Percentiles rank a stretch among this genome's conserved stretches.
Conservation (phyloP, 1,284 basidiomycete species). For the Phylloporus sp. region DNA sequence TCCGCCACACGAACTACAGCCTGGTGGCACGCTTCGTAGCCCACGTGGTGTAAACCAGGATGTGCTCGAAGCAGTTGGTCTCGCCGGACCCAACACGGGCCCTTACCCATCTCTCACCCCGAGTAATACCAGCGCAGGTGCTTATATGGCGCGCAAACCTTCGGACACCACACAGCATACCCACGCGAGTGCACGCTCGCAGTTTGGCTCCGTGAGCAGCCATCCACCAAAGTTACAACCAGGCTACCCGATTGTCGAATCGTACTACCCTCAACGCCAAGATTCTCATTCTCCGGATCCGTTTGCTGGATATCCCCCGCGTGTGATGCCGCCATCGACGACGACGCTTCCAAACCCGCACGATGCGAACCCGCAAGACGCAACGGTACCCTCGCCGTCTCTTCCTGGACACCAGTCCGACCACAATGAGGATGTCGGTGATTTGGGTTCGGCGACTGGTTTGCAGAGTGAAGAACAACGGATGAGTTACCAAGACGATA, state of each 20-base stretch:
- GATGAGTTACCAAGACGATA: conserved; percentile 40
- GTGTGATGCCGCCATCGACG: conserved; percentile 25
- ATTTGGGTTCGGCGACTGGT: conserved; percentile 17
- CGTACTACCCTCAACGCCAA: conserved; percentile 31
- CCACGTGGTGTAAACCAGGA: conserved; percentile 34
- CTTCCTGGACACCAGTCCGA: conserved; percentile 23
- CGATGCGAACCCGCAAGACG: conserved; percentile 31
- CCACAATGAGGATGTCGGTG: conserved; percentile 18
- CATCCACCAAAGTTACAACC: conserved; percentile 31
- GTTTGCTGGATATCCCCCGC: conserved; percentile 36
- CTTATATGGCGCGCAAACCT: conserved; percentile 23
- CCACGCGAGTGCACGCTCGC: conserved; percentile 32
- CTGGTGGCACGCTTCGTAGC: conserved; percentile 21
- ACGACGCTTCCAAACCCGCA: conserved; percentile 39
- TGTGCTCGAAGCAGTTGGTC: conserved; percentile 39
- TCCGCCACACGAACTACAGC: conserved; percentile 22
- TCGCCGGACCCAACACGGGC: conserved; percentile 28
- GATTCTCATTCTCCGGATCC: conserved; percentile 34
- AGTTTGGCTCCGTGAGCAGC: conserved; percentile 30
- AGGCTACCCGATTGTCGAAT: conserved; percentile 37
- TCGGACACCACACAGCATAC: conserved; percentile 36
- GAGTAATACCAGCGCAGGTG: not conserved
- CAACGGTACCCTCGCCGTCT: conserved; percentile 17
- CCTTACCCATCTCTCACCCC: conserved; percentile 11
- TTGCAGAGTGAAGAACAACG: conserved; percentile 32